Evolutionary conservation across 2,329 filamentous ascomycete species (phyloP).

Genomic region (Penicillium corylophilum): DNA sequence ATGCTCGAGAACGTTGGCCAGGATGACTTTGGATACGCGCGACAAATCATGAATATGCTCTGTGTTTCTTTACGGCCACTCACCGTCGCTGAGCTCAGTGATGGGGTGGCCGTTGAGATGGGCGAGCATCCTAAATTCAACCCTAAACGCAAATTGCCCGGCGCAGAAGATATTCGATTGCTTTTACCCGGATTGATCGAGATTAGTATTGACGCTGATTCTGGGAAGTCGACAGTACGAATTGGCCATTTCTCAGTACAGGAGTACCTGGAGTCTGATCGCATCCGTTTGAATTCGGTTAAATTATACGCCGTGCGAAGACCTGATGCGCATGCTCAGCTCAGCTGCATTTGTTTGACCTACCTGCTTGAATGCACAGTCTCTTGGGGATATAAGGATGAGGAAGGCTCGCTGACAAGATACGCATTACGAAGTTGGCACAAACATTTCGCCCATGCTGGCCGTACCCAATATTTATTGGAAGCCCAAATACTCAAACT

Average conservation of each 20-base stretch:
- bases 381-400: not conserved
- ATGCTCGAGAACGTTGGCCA: not conserved
- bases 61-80: not conserved
- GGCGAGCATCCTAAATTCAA: not conserved
- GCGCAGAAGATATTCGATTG: not conserved
- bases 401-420: not conserved
- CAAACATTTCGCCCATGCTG: no score
- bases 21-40: not conserved
- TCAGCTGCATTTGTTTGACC: not conserved
- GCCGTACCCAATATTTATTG: no score
- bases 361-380: not conserved
- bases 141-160: not conserved
- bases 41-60: not conserved
- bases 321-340: not conserved
- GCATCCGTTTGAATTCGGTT: not conserved
- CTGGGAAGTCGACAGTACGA: not conserved
- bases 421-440: not conserved
- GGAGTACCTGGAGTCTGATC: not conserved
- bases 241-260: not conserved
- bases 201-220: not conserved
- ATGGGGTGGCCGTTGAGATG: not conserved
- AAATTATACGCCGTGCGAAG: not conserved
- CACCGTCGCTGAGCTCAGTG: not conserved
- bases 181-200: not conserved
- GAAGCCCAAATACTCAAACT: not conserved